These are phyloP conservation scores for Arabidopsis hybrid DNA, from an alignment of 441 rosid genomes.

Conservation along the genomic window DNA sequence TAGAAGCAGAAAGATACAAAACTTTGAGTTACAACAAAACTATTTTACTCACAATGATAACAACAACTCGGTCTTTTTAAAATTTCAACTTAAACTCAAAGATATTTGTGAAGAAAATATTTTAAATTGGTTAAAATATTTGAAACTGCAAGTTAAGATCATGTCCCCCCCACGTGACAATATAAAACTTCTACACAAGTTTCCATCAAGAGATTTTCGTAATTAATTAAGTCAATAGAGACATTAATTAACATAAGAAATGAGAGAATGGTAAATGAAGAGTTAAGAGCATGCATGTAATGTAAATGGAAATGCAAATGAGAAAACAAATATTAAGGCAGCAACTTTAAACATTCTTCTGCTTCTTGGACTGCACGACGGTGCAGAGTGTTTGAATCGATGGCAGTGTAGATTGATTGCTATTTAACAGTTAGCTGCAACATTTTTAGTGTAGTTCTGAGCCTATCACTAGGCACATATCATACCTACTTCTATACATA, in stretches of 20 bases:
- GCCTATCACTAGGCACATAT: conserved; percentile 45
- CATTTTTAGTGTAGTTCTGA: conserved; percentile 50
- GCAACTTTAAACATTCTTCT: conserved; percentile 47
- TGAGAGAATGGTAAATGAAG: background rate
- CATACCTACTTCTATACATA: conserved; percentile 37
- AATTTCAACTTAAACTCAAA: background rate
- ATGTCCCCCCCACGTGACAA: conserved; percentile 30
- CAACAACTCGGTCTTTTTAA: conserved; percentile 39
- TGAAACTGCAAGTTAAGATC: conserved; percentile 32
- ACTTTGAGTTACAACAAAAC: conserved; percentile 39
- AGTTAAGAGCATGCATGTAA: conserved; percentile 28
- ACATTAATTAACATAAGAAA: background rate
- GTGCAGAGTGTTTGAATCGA: conserved; percentile 39
- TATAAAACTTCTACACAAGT: background rate
- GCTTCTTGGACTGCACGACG: conserved; percentile 42
- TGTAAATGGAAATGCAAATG: conserved; percentile 17
- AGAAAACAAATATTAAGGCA: conserved; percentile 28
- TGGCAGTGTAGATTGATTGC: conserved; percentile 45
- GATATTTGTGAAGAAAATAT: background rate
- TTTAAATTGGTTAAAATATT: conserved; percentile 3
- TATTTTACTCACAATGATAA: conserved; percentile 39
- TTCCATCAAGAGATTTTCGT: conserved; percentile 3
- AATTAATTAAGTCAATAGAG: conserved; percentile 14
- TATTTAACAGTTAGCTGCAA: conserved; percentile 43
- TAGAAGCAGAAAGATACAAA: conserved; percentile 45